A percentile compares a stretch with the other conserved stretches of the same genome.
These are phyloP conservation scores for Saccharomyces mikatae DNA, from an alignment of 805 yeast species.

Conservation along the genomic window DNA sequence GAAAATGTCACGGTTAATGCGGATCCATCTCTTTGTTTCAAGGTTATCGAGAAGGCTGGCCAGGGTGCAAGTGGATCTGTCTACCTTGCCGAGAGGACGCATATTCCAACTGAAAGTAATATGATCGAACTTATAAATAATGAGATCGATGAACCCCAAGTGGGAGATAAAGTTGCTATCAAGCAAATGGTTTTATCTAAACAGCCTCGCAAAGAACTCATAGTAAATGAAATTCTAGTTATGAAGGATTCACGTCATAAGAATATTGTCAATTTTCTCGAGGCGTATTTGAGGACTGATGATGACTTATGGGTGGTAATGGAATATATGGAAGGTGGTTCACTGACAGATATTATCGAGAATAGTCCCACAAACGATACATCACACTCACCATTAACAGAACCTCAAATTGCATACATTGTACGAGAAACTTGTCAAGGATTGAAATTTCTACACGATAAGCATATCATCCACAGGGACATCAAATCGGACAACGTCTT, in stretches of 20 bases:
- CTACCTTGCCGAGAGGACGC: slow-evolving; percentile 65
- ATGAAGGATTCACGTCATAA: slow-evolving; percentile 94
- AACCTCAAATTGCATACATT: slow-evolving; percentile 84
- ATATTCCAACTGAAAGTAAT: slow-evolving; percentile 27
- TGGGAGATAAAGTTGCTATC: slow-evolving; percentile 75
- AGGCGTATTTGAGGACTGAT: slow-evolving; percentile 72
- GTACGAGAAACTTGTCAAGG: slow-evolving; percentile 89
- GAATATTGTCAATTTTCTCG: slow-evolving; percentile 90
- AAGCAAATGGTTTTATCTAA: slow-evolving; percentile 89
- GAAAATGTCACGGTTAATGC: slow-evolving; percentile 71
- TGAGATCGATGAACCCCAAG: slow-evolving; percentile 21
- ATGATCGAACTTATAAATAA: slow-evolving; percentile 7
- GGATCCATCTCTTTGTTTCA: slow-evolving; percentile 80
- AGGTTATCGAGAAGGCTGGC: slow-evolving; percentile 78
- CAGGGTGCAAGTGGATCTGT: slow-evolving; percentile 99
- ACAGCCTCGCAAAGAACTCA: slow-evolving; percentile 91
- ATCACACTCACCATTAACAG: slow-evolving; percentile 43
- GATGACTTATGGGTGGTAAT: slow-evolving; percentile 95
- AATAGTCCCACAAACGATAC: slow-evolving; percentile 53
- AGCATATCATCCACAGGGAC: slow-evolving; percentile 91
- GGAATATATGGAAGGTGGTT: slow-evolving; percentile 99
- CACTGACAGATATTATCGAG: slow-evolving; percentile 90
- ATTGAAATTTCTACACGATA: slow-evolving; percentile 80
- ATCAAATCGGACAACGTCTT: slow-evolving; percentile 94
- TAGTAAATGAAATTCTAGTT: slow-evolving; percentile 89